A percentile compares a stretch with the other conserved stretches of the same genome.
Evolutionary conservation across 108 stramenopile species (phyloP).

Genomic region (Cyclotella choctawhatcheeana): DNA sequence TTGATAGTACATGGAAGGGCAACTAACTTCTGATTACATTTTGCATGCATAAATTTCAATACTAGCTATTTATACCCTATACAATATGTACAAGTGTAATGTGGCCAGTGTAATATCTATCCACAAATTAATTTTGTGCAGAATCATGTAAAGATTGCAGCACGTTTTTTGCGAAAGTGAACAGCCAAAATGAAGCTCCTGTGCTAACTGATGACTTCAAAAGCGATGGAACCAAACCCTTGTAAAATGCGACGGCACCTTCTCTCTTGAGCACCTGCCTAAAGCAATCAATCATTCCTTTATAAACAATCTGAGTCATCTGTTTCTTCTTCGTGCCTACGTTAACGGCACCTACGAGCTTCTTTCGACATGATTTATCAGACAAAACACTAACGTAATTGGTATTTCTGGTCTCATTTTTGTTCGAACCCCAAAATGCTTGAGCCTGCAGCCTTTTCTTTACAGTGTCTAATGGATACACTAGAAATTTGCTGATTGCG

Average conservation of each 20-base stretch:
- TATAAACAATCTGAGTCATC: constrained; percentile 38
- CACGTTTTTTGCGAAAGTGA: constrained; percentile 50
- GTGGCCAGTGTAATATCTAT: too few species aligned
- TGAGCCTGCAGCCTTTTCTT: constrained; percentile 96
- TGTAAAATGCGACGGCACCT: constrained; percentile 69
- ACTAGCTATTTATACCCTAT: too few species aligned
- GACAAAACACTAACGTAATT: constrained; percentile 8
- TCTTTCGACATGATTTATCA: constrained; percentile 15
- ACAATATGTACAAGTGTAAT: too few species aligned
- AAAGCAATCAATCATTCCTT: constrained; percentile 80
- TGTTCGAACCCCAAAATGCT: constrained; percentile 62
- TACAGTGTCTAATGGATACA: constrained; percentile 95
- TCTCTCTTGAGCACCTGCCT: constrained; percentile 63
- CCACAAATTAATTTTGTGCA: too few species aligned
- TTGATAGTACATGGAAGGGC: too few species aligned
- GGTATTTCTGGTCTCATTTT: constrained; percentile 1
- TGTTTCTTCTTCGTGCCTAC: not conserved
- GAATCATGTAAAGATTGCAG: constrained; percentile 47
- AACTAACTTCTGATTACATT: too few species aligned
- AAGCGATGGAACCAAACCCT: constrained; percentile 72
- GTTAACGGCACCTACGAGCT: not conserved
- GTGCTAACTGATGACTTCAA: constrained; percentile 63
- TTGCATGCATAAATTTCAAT: too few species aligned
- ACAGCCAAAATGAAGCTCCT: constrained; percentile 65
- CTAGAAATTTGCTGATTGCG: constrained; percentile 82